These are phyloP conservation scores for Boletus rubroflammeus DNA, from an alignment of 768 basidiomycete species.

Conservation along the genomic window DNA sequence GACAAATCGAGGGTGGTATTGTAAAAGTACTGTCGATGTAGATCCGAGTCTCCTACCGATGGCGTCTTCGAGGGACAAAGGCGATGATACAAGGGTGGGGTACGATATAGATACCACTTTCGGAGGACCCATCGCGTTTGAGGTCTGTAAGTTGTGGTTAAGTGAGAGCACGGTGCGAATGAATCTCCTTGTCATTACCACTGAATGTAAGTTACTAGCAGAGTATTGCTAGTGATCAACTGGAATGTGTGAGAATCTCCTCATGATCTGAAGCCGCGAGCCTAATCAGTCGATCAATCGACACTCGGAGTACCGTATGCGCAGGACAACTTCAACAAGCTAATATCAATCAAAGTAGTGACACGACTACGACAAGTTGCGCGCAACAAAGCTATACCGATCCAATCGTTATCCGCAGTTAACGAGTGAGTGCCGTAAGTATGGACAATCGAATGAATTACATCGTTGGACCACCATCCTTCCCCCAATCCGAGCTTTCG, in stretches of 20 bases:
- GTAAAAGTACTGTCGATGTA: background rate
- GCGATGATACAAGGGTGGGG: conserved; percentile 48
- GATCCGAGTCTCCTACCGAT: conserved; percentile 48
- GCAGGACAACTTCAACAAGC: background rate
- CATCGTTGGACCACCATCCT: background rate
- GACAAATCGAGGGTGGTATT: background rate
- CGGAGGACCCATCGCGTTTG: conserved; percentile 8
- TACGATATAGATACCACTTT: conserved; percentile 58
- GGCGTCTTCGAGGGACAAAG: conserved; percentile 49
- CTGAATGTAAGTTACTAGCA: background rate
- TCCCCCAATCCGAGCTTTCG: conserved; percentile 1
- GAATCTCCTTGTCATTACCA: conserved; percentile 16
- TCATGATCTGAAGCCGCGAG: too few relatives aligned
- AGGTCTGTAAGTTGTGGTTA: conserved; percentile 12
- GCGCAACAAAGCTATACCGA: background rate
- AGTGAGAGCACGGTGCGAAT: conserved; percentile 3
- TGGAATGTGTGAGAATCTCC: background rate
- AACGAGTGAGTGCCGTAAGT: background rate
- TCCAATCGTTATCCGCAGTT: background rate
- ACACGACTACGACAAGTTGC: background rate
- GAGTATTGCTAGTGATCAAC: background rate
- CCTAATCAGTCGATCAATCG: background rate
- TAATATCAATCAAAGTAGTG: background rate
- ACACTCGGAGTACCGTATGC: background rate
- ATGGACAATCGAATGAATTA: background rate